phyloP scores from a whole-genome alignment of 2,329 filamentous ascomycete genomes.

The Phoma sp. region DNA sequence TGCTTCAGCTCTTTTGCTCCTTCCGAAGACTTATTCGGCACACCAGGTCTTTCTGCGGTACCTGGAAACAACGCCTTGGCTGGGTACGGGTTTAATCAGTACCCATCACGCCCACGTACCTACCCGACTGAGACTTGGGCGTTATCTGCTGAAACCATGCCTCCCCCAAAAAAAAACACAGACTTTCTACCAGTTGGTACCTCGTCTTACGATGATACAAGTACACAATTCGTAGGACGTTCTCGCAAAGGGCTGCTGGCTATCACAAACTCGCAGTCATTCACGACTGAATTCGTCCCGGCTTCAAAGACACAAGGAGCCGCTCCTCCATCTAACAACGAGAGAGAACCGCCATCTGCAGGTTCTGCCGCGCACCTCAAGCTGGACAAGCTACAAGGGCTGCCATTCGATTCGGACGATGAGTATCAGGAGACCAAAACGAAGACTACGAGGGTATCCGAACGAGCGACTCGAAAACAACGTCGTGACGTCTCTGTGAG shows the following conservation, averaged over 20 bases:
- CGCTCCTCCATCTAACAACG: background rate
- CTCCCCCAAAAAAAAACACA: background rate
- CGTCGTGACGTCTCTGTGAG: conserved; percentile 1
- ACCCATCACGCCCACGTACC: background rate
- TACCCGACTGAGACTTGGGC: background rate
- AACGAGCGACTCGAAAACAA: background rate
- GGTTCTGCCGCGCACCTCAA: background rate
- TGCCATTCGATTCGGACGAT: background rate
- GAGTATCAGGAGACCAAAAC: background rate
- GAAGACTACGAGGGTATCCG: background rate
- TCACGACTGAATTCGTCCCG: background rate
- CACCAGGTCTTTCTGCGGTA: background rate
- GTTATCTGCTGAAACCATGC: background rate
- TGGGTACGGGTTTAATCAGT: background rate
- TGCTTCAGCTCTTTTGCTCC: background rate
- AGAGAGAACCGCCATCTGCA: background rate
- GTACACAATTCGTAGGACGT: background rate
- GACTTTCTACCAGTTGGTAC: background rate
- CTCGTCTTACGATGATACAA: background rate
- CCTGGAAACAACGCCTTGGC: background rate
- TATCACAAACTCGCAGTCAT: background rate
- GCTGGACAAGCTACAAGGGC: background rate
- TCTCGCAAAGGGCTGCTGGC: background rate
- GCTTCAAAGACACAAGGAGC: background rate
- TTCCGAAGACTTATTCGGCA: background rate